Conservation (phyloP, 208 protist species). For the Porcisia deanei region DNA sequence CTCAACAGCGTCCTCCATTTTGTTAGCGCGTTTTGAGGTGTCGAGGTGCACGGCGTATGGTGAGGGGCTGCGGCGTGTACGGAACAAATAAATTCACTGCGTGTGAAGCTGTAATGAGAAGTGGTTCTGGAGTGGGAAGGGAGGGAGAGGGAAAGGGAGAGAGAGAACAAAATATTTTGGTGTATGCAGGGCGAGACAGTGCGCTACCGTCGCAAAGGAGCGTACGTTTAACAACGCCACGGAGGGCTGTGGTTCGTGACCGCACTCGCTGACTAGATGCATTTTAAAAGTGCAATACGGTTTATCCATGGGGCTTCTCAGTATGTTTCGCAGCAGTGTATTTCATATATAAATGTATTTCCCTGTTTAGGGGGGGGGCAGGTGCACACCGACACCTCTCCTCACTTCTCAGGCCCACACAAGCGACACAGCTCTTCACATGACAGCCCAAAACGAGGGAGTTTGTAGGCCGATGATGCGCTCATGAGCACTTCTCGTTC, state of each 20-base stretch:
- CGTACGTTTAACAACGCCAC: not conserved
- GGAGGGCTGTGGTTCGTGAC: not conserved
- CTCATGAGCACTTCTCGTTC: not conserved
- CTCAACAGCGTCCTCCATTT: slow-evolving; percentile 36
- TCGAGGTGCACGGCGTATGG: not conserved
- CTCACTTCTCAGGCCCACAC: not conserved
- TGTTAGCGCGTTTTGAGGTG: too few species aligned
- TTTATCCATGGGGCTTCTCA: not conserved
- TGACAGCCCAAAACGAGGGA: not conserved
- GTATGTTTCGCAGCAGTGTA: not conserved
- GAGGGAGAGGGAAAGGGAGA: too few species aligned
- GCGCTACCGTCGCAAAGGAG: not conserved
- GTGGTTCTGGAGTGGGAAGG: not conserved
- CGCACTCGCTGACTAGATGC: not conserved
- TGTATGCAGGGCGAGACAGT: not conserved
- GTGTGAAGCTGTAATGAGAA: not conserved
- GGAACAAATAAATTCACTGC: not conserved
- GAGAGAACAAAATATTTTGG: not conserved
- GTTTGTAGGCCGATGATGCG: not conserved
- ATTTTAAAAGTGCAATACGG: not conserved
- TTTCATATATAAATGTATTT: too few species aligned
- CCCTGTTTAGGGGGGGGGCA: not conserved
- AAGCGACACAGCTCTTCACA: not conserved
- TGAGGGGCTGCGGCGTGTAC: not conserved
- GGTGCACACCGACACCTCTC: not conserved